Percentiles rank a stretch among this genome's conserved stretches.
phyloP scores from a whole-genome alignment of 345 rosid species.

The Lumnitzera littorea region DNA sequence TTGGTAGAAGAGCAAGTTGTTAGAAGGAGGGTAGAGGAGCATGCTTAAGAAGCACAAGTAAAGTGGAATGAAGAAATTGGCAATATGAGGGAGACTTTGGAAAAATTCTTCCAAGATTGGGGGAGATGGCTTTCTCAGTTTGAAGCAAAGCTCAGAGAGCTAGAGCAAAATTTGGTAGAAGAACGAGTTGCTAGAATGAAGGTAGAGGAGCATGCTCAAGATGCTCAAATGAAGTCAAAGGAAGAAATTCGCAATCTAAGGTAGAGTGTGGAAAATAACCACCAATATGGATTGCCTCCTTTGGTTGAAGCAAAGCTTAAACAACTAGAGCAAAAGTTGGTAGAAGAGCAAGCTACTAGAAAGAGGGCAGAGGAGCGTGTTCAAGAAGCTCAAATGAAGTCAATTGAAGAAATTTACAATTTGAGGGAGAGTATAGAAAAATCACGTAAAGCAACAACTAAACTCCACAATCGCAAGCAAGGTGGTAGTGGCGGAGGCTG shows the following conservation, averaged over 20 bases:
- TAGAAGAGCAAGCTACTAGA: constrained; percentile 76
- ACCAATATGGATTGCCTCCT: too few species aligned
- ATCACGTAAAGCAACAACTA: constrained; percentile 53
- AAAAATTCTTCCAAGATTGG: too few species aligned
- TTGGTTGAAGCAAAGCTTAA: constrained; percentile 16
- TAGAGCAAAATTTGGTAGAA: constrained; percentile 67
- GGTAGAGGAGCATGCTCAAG: too few species aligned
- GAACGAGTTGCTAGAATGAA: constrained; percentile 68
- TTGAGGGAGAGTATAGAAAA: constrained; percentile 66
- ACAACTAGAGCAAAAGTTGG: constrained; percentile 54
- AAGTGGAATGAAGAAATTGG: too few species aligned
- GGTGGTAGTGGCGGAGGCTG: constrained; percentile 21
- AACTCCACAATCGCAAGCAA: constrained; percentile 46
- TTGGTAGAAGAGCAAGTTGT: constrained; percentile 78
- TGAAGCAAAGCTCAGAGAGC: constrained; percentile 71
- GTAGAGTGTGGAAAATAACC: too few species aligned
- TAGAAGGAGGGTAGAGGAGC: constrained; percentile 15
- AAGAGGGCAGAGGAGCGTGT: constrained; percentile 58
- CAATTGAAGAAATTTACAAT: constrained; percentile 61
- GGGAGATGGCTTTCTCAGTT: constrained; percentile 25
- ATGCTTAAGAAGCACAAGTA: too few species aligned
- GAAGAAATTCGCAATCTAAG: too few species aligned
- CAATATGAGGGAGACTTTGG: too few species aligned
- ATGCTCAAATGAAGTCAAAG: too few species aligned
- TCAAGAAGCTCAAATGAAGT: constrained; percentile 43